Percentiles rank a stretch among this genome's conserved stretches.
These are phyloP conservation scores for Chalara sp. DNA, from an alignment of 2,329 filamentous ascomycete species.

Conservation along the genomic window DNA sequence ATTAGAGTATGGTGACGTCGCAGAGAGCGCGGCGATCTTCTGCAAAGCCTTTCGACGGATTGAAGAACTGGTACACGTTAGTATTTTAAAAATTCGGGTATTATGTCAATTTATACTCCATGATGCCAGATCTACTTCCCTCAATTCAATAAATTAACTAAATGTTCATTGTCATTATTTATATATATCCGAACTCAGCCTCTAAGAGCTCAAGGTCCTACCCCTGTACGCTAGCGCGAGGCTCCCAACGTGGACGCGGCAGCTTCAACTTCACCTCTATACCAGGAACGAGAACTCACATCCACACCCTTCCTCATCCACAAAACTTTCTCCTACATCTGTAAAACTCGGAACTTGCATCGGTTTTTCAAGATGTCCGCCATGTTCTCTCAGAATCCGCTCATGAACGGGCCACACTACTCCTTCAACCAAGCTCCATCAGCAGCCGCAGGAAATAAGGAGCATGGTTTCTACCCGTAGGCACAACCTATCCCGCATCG, in stretches of 20 bases:
- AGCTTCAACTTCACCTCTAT: no score
- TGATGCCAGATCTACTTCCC: no score
- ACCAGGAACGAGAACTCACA: no score
- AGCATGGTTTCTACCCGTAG: conserved; percentile 92
- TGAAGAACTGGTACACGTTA: conserved; percentile 32
- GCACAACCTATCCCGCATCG: conserved; percentile 24
- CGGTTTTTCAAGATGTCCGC: conserved; percentile 47
- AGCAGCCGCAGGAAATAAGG: conserved; percentile 47
- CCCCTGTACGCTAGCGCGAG: no score
- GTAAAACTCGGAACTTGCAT: not conserved
- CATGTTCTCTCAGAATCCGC: conserved; percentile 65
- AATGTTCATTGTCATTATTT: no score
- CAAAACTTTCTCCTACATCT: not conserved
- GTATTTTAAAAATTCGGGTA: not conserved
- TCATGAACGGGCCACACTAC: conserved; percentile 64
- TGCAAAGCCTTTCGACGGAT: conserved; percentile 57
- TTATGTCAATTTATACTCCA: no score
- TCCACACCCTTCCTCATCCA: not conserved
- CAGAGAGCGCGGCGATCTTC: conserved; percentile 59
- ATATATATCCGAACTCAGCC: no score
- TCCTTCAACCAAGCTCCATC: conserved; percentile 57
- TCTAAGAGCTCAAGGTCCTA: no score
- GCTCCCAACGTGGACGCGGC: no score
- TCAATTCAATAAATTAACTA: no score
- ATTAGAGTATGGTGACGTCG: conserved; percentile 43